Evolutionary conservation across 2,329 filamentous ascomycete species (phyloP), one percentile per base, ranked within the genome.

Genomic region (Lasiodiplodia citricola): DNA sequence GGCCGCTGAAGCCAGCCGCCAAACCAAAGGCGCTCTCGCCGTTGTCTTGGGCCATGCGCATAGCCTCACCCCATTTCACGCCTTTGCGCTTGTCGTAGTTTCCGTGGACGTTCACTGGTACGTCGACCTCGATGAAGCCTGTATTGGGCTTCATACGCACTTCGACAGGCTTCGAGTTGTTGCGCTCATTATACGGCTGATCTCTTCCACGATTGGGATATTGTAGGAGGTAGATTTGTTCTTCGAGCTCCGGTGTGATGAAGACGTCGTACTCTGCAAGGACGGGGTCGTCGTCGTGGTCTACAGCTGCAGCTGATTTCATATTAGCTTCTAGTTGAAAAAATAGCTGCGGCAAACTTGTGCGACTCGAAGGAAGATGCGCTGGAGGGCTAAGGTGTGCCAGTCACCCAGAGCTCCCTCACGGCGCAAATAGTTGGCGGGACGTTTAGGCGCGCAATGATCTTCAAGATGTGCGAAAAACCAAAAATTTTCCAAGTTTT

Each of bases 111-210:
- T 79, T 89, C 74, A 97, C 85, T 4, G 93, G 93, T n/a, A 97
- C 87, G 78, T 99, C 96, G 65, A 98, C 85, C 81, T 99, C 96
- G 68, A 97, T 85, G 82, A 97, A 92, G 68, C 94, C 94, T 0
- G 92, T 88, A 68, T 87, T 83, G 16, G 90, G 87, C 83, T 98
- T 99, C 78, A 97, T 83, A 73, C 95, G 93, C 75, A 98, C 84
- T 74, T 91, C 89, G 18, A 88, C 83, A 13, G 95, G 92, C 67
- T 86, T 84, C 37, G 87, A 84, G 18, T 83, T 81, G 65, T 83
- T 80, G 14, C 81, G 77, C 25, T 87, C 85, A 67, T 87, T 87
- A 80, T 92, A 91, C 6, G 87, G 85, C 71, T 90, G 86, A 51
- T 87, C 84, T 69, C 88, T 84, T 50, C 85, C 85, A 71, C 92